A percentile compares a stretch with the other conserved stretches of the same genome.
Conservation (phyloP, 208 protist genomes). For the Leishmania arabica region DNA sequence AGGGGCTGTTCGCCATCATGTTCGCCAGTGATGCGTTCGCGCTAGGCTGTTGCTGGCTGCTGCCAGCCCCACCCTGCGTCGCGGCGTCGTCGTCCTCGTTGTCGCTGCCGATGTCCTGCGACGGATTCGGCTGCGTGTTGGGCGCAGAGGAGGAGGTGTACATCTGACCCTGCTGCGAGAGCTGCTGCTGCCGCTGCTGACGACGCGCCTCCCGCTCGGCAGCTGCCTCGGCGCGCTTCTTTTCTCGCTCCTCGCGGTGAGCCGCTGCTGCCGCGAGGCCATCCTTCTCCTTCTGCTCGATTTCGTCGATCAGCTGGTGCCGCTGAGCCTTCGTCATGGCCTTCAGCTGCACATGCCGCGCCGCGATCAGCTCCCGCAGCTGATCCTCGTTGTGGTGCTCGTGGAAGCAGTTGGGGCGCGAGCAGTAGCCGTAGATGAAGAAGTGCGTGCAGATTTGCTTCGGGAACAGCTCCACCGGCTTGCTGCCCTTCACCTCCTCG, state of each 20-base stretch:
- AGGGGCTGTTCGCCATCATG: not conserved
- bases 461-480: conserved; percentile 87
- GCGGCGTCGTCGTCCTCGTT: conserved; percentile 24
- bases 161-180: conserved; percentile 14
- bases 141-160: conserved; percentile 10
- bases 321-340: conserved; percentile 83
- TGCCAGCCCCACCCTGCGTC: conserved; percentile 7
- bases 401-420: conserved; percentile 75
- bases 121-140: conserved; percentile 28
- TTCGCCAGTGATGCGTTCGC: conserved; percentile 7
- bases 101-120: conserved; percentile 37
- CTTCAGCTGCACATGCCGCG: conserved; percentile 72
- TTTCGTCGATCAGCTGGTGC: conserved; percentile 57
- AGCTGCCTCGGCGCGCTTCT: conserved; percentile 25
- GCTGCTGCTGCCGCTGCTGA: conserved; percentile 28
- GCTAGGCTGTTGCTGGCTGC: conserved; percentile 11
- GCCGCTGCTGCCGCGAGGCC: conserved; percentile 55
- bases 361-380: conserved; percentile 76
- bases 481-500: conserved; percentile 68
- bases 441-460: conserved; percentile 89
- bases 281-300: conserved; percentile 65
- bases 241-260: conserved; percentile 37
- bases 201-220: conserved; percentile 18
- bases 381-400: conserved; percentile 84
- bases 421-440: conserved; percentile 85